Evolutionary conservation across 371 early-diverging fungal genomes (phyloP).

Genomic region (Mucor sp.): DNA sequence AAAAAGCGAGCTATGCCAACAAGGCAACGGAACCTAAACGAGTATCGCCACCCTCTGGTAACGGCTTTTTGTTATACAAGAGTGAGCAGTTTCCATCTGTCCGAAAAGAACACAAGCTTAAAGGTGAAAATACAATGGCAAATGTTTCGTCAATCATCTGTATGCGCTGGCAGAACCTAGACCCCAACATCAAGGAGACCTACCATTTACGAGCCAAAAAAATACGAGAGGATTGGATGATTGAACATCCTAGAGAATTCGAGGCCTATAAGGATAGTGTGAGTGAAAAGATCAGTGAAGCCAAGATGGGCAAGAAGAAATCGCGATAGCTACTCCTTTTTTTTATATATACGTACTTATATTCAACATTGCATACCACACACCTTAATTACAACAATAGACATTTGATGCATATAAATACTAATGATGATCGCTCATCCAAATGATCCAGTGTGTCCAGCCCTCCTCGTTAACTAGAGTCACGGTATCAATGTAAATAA

Average conservation of each 20-base stretch:
- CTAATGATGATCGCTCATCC: not conserved
- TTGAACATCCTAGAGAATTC: not conserved
- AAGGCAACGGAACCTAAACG: not conserved
- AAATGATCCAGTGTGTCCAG: not conserved
- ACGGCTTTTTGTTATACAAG: not conserved
- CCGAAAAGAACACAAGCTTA: not conserved
- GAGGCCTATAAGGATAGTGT: not conserved
- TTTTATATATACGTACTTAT: too few relatives aligned
- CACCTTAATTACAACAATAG: not conserved
- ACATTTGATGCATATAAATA: too few relatives aligned
- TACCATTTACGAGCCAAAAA: not conserved
- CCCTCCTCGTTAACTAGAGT: not conserved
- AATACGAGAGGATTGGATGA: not conserved
- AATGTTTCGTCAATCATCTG: not conserved
- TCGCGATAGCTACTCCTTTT: not conserved
- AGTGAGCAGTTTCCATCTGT: not conserved
- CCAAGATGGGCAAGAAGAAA: not conserved
- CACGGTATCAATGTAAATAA: not conserved
- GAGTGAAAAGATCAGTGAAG: not conserved
- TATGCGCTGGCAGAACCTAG: not conserved
- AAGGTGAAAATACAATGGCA: not conserved
- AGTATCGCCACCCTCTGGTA: not conserved
- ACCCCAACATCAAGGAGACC: not conserved
- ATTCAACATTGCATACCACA: too few relatives aligned
- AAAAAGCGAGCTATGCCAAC: not conserved